phyloP scores from a whole-genome alignment of 2,329 filamentous ascomycete species.

The Xylariaceae sp. region DNA sequence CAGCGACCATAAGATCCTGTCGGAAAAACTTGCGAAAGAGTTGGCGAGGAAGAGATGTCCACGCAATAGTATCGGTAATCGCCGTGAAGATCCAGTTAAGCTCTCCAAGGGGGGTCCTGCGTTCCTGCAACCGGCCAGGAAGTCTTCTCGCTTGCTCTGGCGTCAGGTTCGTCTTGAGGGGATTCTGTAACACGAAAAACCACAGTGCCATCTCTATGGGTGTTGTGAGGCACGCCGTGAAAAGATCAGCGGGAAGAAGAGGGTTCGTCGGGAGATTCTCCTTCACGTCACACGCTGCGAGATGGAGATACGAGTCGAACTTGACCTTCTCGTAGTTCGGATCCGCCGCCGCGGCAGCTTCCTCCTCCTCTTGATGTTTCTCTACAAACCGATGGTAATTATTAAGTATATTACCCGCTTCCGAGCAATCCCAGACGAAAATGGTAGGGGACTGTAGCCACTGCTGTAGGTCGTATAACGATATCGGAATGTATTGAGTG shows the following conservation, averaged over 20 bases:
- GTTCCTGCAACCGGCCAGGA: slow-evolving; percentile 84
- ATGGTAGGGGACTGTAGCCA: slow-evolving; percentile 95
- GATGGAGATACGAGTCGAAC: slow-evolving; percentile 69
- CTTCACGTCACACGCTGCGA: slow-evolving; percentile 84
- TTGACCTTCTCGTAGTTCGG: slow-evolving; percentile 76
- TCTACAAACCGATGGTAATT: slow-evolving; percentile 94
- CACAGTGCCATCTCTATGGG: slow-evolving; percentile 96
- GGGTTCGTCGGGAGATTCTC: slow-evolving; percentile 95
- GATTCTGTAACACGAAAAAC: slow-evolving; percentile 94
- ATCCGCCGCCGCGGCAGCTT: slow-evolving; percentile 69
- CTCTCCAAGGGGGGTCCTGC: slow-evolving; percentile 88
- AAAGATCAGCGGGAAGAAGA: slow-evolving; percentile 85
- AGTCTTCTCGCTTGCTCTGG: slow-evolving; percentile 83
- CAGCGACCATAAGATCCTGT: slow-evolving; percentile 98
- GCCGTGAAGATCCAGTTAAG: slow-evolving; percentile 99
- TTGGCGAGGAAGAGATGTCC: slow-evolving; percentile 86
- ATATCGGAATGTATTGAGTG: slow-evolving; percentile 97
- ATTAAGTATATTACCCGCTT: slow-evolving; percentile 88
- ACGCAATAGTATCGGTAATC: slow-evolving; percentile 97
- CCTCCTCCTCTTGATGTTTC: slow-evolving; percentile 87
- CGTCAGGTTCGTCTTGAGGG: slow-evolving; percentile 61
- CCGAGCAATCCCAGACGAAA: slow-evolving; percentile 96
- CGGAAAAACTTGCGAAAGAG: slow-evolving; percentile 96
- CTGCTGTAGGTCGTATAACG: slow-evolving; percentile 86
- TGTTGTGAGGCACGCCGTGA: slow-evolving; percentile 92